These are phyloP conservation scores for Fraxinus albicans DNA, from an alignment of 305 asterid genomes.

Conservation along the genomic window DNA sequence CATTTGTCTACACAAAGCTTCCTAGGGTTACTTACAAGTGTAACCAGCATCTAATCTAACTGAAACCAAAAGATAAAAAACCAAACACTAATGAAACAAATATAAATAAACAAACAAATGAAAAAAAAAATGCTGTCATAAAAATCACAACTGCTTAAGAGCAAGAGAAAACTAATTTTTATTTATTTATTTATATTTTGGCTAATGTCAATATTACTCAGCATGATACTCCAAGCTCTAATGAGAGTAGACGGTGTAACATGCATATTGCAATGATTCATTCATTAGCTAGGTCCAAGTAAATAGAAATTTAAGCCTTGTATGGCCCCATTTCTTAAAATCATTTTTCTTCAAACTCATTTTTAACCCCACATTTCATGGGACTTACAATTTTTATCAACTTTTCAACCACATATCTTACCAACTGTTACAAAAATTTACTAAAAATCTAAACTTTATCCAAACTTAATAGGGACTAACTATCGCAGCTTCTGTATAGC, in stretches of 20 bases:
- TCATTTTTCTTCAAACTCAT: not conserved
- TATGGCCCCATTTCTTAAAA: not conserved
- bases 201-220: not conserved
- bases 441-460: not conserved
- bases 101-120: not conserved
- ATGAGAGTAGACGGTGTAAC: not conserved
- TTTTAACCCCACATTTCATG: not conserved
- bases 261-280: not conserved
- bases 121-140: not conserved
- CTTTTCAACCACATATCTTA: not conserved
- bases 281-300: conserved; percentile 4
- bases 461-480: not conserved
- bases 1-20: not conserved
- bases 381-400: not conserved
- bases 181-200: not conserved
- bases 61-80: not conserved
- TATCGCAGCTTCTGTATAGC: not conserved
- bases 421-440: not conserved
- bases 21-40: not conserved
- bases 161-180: not conserved
- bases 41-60: not conserved
- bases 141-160: not conserved
- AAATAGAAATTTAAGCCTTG: not conserved
- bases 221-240: not conserved
- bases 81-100: not conserved